These are phyloP conservation scores for Spiraea crenata DNA, from an alignment of 331 rosid species.

Conservation along the genomic window DNA sequence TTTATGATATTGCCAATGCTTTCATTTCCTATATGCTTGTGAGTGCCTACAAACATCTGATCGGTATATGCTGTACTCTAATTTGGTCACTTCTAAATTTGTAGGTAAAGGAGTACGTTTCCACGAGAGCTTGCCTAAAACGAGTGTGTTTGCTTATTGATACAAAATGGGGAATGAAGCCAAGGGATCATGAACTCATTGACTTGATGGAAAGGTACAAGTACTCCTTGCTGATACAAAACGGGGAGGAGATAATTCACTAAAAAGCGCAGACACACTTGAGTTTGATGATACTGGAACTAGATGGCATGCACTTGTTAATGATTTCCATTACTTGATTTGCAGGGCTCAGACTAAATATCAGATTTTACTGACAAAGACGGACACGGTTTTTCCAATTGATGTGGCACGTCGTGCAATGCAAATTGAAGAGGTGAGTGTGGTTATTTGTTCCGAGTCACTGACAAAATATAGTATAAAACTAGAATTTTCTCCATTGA, in stretches of 20 bases:
- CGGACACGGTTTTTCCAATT: constrained; percentile 74
- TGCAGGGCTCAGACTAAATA: constrained; percentile 84
- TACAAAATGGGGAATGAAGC: constrained; percentile 97
- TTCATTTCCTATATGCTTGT: neutral
- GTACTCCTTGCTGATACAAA: neutral
- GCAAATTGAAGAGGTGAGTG: constrained; percentile 87
- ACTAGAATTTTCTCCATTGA: constrained; percentile 16
- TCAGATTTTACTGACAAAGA: constrained; percentile 82
- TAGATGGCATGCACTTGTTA: constrained; percentile 5
- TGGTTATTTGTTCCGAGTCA: neutral
- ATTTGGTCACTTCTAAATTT: constrained; percentile 19
- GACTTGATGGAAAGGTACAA: constrained; percentile 86
- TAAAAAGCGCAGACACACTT: neutral
- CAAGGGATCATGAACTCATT: constrained; percentile 84
- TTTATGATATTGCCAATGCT: neutral
- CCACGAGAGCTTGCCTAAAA: constrained; percentile 75
- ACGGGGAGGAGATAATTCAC: neutral
- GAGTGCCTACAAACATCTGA: constrained; percentile 1
- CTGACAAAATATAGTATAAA: neutral
- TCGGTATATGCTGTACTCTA: constrained; percentile 7
- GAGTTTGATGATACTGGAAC: no score
- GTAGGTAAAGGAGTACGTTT: constrained; percentile 91
- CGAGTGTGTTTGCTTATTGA: constrained; percentile 86
- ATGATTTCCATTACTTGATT: constrained; percentile 21
- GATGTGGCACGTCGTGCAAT: constrained; percentile 90